Conservation (phyloP, 345 rosid species). For the Carallia brachiata region DNA sequence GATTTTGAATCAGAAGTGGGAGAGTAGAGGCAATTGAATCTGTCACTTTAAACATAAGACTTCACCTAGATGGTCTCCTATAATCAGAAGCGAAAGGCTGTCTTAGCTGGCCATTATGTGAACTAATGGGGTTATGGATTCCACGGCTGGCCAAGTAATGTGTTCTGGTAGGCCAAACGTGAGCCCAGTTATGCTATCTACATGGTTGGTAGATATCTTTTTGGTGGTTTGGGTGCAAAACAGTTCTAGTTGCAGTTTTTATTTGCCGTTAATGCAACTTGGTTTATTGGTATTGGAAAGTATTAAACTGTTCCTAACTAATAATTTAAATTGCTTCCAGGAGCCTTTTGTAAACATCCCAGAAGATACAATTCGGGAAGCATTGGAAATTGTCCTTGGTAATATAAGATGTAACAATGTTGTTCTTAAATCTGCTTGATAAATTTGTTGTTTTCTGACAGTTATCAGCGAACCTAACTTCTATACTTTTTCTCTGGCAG, state of each 20-base stretch:
- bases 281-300: not conserved
- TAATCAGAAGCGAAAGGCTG: no score
- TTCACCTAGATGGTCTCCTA: no score
- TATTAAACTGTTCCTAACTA: not conserved
- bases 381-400: conserved; percentile 86
- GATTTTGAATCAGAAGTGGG: no score
- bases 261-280: not conserved
- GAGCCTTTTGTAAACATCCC: conserved; percentile 81
- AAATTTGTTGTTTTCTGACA: not conserved
- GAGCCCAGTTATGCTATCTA: no score
- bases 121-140: no score
- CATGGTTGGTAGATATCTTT: not conserved
- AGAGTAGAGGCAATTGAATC: no score
- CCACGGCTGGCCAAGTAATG: not conserved
- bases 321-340: conserved; percentile 40
- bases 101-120: no score
- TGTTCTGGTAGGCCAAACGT: not conserved
- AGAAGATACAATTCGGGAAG: conserved; percentile 74
- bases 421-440: conserved; percentile 3
- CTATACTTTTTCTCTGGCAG: conserved; percentile 32
- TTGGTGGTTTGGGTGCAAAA: not conserved
- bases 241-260: not conserved
- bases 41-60: no score
- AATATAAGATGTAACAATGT: conserved; percentile 17
- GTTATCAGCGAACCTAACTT: conserved; percentile 1